A percentile compares a stretch with the other conserved stretches of the same genome.
phyloP scores from a whole-genome alignment of 1,284 basidiomycete genomes.

The Ceratobasidium sp. region DNA sequence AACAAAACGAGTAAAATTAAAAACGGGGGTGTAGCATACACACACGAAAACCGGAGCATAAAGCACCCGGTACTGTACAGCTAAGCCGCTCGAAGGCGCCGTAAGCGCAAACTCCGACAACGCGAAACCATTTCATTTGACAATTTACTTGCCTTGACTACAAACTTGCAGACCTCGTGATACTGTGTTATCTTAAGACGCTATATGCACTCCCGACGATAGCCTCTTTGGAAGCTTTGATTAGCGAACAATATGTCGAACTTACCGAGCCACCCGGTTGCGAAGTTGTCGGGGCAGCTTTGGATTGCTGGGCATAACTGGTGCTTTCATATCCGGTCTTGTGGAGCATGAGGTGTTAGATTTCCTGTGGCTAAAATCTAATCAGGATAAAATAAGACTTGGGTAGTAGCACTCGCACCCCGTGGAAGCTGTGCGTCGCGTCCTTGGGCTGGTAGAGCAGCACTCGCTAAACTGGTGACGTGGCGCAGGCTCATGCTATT shows the following conservation, averaged over 20 bases:
- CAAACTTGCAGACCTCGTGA: not conserved
- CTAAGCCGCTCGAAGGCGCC: too few species aligned
- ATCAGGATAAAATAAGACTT: too few species aligned
- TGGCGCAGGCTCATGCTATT: not conserved
- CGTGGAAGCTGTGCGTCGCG: not conserved
- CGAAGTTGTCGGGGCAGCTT: not conserved
- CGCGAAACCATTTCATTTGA: not conserved
- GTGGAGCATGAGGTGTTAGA: too few species aligned
- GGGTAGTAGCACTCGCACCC: not conserved
- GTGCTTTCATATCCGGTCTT: too few species aligned
- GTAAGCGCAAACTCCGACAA: too few species aligned
- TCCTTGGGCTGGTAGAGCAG: not conserved
- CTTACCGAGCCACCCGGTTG: not conserved
- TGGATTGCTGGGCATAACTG: not conserved
- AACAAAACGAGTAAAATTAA: too few species aligned
- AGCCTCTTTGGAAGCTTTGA: not conserved
- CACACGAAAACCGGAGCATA: too few species aligned
- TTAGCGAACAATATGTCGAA: not conserved
- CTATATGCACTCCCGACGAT: not conserved
- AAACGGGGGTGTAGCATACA: too few species aligned
- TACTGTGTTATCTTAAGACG: not conserved
- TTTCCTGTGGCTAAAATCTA: too few species aligned
- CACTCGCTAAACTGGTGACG: not conserved
- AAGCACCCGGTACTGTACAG: too few species aligned
- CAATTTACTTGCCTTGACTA: not conserved